These are phyloP conservation scores for Colletotrichum sidae DNA, from an alignment of 2,329 filamentous ascomycete species.

Conservation along the genomic window DNA sequence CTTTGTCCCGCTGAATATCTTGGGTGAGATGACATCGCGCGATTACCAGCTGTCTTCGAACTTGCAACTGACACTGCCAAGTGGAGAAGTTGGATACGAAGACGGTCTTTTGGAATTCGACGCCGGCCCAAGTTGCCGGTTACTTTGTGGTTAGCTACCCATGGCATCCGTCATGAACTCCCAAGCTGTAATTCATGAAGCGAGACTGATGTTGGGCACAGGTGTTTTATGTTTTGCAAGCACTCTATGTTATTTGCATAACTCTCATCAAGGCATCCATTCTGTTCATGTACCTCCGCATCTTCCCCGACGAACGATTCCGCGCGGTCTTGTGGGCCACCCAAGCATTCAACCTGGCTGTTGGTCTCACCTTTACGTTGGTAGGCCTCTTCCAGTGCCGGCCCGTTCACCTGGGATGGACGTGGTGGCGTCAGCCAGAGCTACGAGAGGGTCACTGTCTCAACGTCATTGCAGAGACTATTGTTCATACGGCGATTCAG, in stretches of 20 bases:
- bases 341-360: conserved; percentile 9
- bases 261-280: conserved; percentile 49
- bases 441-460: conserved; percentile 45
- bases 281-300: conserved; percentile 49
- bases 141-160: background rate
- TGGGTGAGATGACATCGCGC: background rate
- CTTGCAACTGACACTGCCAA: too few relatives aligned
- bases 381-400: conserved; percentile 42
- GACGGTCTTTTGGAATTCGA: conserved; percentile 10
- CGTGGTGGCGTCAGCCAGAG: conserved; percentile 43
- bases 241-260: conserved; percentile 47
- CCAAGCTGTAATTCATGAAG: too few relatives aligned
- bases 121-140: background rate
- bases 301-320: conserved; percentile 46
- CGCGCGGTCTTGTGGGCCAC: conserved; percentile 40
- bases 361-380: conserved; percentile 47
- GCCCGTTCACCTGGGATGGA: conserved; percentile 57
- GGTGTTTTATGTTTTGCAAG: conserved; percentile 49
- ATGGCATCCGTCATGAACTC: too few relatives aligned
- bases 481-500: conserved; percentile 54
- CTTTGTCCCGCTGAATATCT: background rate
- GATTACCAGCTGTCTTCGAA: background rate
- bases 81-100: background rate
- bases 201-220: conserved; percentile 30
- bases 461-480: conserved; percentile 51